Conservation (phyloP, 139 green algal species). For the Tetraselmis striata region DNA sequence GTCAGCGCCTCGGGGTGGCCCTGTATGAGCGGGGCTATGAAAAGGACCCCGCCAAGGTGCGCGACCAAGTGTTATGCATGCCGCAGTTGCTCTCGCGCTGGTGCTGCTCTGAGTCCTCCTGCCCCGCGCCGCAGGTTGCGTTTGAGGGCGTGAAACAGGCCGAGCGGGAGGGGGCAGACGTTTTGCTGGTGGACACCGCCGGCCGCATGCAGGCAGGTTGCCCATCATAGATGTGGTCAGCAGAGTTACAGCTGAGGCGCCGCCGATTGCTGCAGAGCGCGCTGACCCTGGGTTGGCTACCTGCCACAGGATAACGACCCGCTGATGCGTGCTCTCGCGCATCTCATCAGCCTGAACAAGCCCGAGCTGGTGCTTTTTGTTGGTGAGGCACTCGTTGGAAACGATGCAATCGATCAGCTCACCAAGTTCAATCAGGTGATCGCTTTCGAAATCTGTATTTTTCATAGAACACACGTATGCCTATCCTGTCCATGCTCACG, state of each 20-base stretch:
- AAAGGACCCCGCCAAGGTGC: slow-evolving; percentile 88
- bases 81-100: too few relatives aligned
- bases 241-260: too few relatives aligned
- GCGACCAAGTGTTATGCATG: not conserved
- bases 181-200: slow-evolving; percentile 97
- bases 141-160: slow-evolving; percentile 82
- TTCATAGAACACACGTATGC: too few relatives aligned
- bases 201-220: slow-evolving; percentile 64
- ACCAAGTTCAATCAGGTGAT: slow-evolving; percentile 87
- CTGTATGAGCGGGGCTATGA: slow-evolving; percentile 98
- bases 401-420: slow-evolving; percentile 98
- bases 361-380: slow-evolving; percentile 98
- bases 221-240: too few relatives aligned
- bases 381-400: slow-evolving; percentile 96
- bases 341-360: slow-evolving; percentile 88
- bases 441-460: too few relatives aligned
- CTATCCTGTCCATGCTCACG: too few relatives aligned
- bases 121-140: slow-evolving; percentile 50
- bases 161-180: slow-evolving; percentile 67
- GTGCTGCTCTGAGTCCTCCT: too few relatives aligned
- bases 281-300: too few relatives aligned
- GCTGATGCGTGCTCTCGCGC: slow-evolving; percentile 93
- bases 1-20: slow-evolving; percentile 67
- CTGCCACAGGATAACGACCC: slow-evolving; percentile 99
- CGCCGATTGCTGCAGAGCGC: too few relatives aligned